A percentile compares a stretch with the other conserved stretches of the same genome.
These are phyloP conservation scores for Colletotrichum somersetense DNA, from an alignment of 2,329 filamentous ascomycete genomes.

Conservation along the genomic window DNA sequence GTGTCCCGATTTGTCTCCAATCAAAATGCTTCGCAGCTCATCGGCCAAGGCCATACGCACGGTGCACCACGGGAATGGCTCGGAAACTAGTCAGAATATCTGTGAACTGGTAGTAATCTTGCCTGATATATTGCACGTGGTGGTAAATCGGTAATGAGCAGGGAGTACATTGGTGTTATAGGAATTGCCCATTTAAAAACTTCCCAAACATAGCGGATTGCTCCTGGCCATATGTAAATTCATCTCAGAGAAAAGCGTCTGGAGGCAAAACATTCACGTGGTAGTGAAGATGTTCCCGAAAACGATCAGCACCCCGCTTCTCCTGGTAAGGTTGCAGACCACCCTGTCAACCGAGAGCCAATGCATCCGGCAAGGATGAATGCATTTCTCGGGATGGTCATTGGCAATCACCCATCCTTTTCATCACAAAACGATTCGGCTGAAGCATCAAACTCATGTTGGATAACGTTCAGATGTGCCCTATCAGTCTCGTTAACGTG, in stretches of 20 bases:
- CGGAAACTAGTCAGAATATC: background rate
- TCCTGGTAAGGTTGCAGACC: background rate
- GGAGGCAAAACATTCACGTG: background rate
- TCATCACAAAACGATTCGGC: background rate
- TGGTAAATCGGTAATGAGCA: background rate
- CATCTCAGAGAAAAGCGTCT: background rate
- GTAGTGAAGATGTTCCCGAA: constrained; percentile 4
- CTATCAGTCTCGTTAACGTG: too few relatives aligned
- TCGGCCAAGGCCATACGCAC: too few relatives aligned
- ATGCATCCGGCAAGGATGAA: background rate
- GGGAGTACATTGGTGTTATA: background rate
- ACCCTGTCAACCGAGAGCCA: background rate
- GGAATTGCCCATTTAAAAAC: background rate
- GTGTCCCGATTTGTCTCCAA: background rate
- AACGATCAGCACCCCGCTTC: background rate
- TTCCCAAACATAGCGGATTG: background rate
- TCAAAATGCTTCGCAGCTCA: too few relatives aligned
- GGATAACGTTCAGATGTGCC: background rate
- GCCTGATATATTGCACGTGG: background rate
- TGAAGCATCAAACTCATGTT: background rate
- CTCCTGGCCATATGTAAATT: too few relatives aligned
- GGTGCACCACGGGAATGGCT: too few relatives aligned
- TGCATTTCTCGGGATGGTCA: background rate
- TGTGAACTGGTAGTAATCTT: too few relatives aligned
- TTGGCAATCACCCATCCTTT: background rate